phyloP scores from a whole-genome alignment of 148 eudicot species.

The Mesembryanthemum crystallinum region DNA sequence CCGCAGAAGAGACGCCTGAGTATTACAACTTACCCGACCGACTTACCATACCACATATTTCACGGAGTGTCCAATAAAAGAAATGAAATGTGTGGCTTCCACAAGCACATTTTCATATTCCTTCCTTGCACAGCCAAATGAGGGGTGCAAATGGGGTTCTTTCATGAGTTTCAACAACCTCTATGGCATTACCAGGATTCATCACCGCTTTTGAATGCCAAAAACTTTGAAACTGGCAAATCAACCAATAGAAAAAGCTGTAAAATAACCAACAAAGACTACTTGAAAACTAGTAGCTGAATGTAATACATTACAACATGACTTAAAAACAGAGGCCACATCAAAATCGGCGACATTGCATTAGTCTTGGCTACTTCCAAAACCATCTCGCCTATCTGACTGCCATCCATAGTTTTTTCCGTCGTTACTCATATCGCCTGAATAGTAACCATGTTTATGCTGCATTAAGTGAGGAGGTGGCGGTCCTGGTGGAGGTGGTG shows the following conservation, averaged over 20 bases:
- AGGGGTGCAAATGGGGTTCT: no score
- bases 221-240: background rate
- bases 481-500: constrained; percentile 61
- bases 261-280: background rate
- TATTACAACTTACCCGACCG: no score
- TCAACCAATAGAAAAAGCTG: background rate
- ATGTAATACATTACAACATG: background rate
- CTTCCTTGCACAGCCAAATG: no score
- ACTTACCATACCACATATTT: no score
- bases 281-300: background rate
- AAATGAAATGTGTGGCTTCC: no score
- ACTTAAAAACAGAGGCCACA: constrained; percentile 1
- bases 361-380: constrained; percentile 47
- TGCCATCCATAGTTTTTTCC: constrained; percentile 58
- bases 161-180: background rate
- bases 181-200: background rate
- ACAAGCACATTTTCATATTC: no score
- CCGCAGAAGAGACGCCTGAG: no score
- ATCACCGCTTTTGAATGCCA: background rate
- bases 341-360: background rate
- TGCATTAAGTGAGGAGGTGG: constrained; percentile 59
- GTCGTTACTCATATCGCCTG: constrained; percentile 44
- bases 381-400: constrained; percentile 49
- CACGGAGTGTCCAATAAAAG: no score
- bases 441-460: constrained; percentile 42